Evolutionary conservation across 2,329 filamentous ascomycete species (phyloP).

Genomic region (Colletotrichum kahawae): DNA sequence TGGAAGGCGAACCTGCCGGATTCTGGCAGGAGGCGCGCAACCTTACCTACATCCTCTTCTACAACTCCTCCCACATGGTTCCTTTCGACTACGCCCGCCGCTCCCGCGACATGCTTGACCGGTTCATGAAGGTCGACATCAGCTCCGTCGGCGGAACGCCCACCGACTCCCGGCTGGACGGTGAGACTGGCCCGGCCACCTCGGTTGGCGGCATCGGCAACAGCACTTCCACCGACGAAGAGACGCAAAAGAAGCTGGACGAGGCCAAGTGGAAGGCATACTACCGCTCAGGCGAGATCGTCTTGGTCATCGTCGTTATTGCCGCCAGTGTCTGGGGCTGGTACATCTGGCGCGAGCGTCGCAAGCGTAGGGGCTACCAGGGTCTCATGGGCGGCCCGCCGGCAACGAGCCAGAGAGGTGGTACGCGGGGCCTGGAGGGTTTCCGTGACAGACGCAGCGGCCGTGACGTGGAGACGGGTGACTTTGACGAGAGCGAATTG

Average conservation of each 20-base stretch:
- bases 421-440: conserved; percentile 40
- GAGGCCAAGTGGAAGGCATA: conserved; percentile 90
- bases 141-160: conserved; percentile 83
- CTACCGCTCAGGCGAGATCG: conserved; percentile 83
- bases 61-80: conserved; percentile 98
- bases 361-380: conserved; percentile 59
- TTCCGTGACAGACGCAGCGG: conserved; percentile 51
- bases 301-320: conserved; percentile 80
- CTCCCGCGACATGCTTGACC: conserved; percentile 93
- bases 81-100: conserved; percentile 90
- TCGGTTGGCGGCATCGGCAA: conserved; percentile 75
- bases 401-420: conserved; percentile 34
- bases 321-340: conserved; percentile 78
- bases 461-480: conserved; percentile 65
- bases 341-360: conserved; percentile 68
- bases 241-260: conserved; percentile 75
- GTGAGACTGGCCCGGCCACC: conserved; percentile 80
- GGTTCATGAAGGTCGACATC: conserved; percentile 94
- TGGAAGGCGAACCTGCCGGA: conserved; percentile 85
- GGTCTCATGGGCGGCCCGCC: conserved; percentile 48
- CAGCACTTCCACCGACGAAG: conserved; percentile 65
- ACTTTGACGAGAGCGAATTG: conserved; percentile 70
- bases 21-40: conserved; percentile 96
- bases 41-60: conserved; percentile 92
- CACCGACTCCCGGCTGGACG: conserved; percentile 81